A percentile compares a stretch with the other conserved stretches of the same genome.
phyloP scores from a whole-genome alignment of 345 rosid genomes.

The Lepidium aucheri region DNA sequence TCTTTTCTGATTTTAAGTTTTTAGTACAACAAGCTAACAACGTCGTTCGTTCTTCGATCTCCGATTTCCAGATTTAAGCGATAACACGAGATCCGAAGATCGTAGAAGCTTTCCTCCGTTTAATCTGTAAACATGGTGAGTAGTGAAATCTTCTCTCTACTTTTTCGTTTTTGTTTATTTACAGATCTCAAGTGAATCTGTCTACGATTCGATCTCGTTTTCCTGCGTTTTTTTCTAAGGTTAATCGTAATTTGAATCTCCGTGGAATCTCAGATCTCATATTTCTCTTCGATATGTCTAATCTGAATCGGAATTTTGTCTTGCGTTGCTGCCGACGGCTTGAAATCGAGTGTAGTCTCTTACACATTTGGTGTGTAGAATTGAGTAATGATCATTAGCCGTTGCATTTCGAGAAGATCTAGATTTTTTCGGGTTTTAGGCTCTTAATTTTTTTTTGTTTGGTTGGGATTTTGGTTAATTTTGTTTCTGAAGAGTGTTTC shows the following conservation, averaged over 20 bases:
- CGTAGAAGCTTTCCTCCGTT: not conserved
- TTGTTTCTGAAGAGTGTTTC: not conserved
- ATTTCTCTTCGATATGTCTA: not conserved
- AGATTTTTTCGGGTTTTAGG: not conserved
- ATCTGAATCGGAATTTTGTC: not conserved
- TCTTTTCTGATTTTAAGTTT: not conserved
- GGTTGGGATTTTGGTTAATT: not conserved
- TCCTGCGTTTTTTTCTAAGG: not conserved
- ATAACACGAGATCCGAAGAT: slow-evolving; percentile 16
- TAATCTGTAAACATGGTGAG: slow-evolving; percentile 24
- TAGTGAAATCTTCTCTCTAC: not conserved
- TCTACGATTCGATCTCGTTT: slow-evolving; percentile 16
- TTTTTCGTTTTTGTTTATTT: not conserved
- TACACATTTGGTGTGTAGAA: slow-evolving; percentile 8
- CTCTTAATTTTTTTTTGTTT: not conserved
- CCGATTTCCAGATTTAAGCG: slow-evolving; percentile 22
- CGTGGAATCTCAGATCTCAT: slow-evolving; percentile 16
- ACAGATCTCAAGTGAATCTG: slow-evolving; percentile 18
- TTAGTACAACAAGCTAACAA: slow-evolving; percentile 15
- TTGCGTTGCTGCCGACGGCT: not conserved
- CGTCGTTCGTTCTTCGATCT: slow-evolving; percentile 24
- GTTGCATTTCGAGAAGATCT: slow-evolving; percentile 13
- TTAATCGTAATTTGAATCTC: not conserved
- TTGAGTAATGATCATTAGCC: not conserved
- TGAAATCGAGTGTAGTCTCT: slow-evolving; percentile 21